Evolutionary conservation across 768 basidiomycete genomes (phyloP).

Genomic region (Boletus insuetus): DNA sequence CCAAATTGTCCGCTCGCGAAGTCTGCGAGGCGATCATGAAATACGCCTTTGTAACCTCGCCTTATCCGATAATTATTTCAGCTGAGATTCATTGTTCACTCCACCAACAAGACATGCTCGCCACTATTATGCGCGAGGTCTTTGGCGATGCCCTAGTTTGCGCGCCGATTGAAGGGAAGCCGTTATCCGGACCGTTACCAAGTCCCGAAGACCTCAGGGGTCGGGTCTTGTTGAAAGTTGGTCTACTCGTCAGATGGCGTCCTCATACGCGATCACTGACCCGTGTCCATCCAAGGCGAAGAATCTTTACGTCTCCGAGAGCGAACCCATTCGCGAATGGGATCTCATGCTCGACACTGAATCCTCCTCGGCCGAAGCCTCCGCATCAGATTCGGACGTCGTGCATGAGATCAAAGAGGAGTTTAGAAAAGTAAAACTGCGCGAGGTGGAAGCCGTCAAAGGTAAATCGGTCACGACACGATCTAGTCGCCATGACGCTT

Average conservation of each 20-base stretch:
- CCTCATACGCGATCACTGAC: neutral
- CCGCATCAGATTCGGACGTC: constrained; percentile 32
- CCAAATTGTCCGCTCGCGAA: constrained; percentile 76
- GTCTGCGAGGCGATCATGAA: constrained; percentile 80
- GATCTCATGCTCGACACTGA: constrained; percentile 37
- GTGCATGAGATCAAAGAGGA: constrained; percentile 28
- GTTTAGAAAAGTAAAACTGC: constrained; percentile 21
- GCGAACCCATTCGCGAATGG: constrained; percentile 33
- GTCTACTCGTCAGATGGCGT: constrained; percentile 7
- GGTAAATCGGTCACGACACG: constrained; percentile 19
- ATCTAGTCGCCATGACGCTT: constrained; percentile 4
- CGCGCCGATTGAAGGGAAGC: constrained; percentile 45
- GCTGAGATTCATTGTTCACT: constrained; percentile 87
- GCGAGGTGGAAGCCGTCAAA: constrained; percentile 37
- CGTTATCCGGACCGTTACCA: constrained; percentile 57
- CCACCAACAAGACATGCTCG: constrained; percentile 77
- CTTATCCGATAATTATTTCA: constrained; percentile 90
- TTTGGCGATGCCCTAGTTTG: constrained; percentile 56
- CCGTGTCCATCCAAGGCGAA: constrained; percentile 52
- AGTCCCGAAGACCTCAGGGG: constrained; percentile 82
- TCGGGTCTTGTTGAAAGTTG: constrained; percentile 80
- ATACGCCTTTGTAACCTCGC: constrained; percentile 88
- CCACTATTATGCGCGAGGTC: constrained; percentile 63
- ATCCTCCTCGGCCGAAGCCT: constrained; percentile 42
- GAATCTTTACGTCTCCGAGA: constrained; percentile 59